Evolutionary conservation across 2,329 filamentous ascomycete species (phyloP).

Genomic region (Colletotrichum karsti): DNA sequence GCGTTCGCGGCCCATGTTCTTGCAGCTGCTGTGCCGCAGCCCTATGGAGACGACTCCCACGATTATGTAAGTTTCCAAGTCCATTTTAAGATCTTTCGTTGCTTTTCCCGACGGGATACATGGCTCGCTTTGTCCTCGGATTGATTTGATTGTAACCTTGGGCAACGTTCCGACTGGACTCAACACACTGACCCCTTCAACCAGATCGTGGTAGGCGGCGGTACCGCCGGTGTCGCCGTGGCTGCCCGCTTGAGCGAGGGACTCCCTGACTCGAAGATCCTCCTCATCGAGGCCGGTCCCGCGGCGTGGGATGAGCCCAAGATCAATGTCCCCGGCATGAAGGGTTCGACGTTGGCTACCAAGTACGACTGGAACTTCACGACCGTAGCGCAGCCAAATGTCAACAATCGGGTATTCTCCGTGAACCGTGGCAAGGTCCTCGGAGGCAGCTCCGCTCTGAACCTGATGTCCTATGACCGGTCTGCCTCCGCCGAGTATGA

Average conservation of each 20-base stretch:
- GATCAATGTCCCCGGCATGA: conserved; percentile 38
- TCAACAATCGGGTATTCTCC: conserved; percentile 45
- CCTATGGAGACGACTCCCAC: conserved; percentile 5
- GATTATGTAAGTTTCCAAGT: conserved; percentile 27
- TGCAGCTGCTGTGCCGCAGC: conserved; percentile 12
- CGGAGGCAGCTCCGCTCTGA: conserved; percentile 54
- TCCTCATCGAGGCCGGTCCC: conserved; percentile 41
- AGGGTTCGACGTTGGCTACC: conserved; percentile 33
- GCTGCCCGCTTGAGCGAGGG: conserved; percentile 36
- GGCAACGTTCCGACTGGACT: neutral
- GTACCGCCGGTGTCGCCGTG: conserved; percentile 42
- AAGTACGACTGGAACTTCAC: conserved; percentile 49
- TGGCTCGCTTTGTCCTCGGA: neutral
- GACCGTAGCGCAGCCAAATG: conserved; percentile 45
- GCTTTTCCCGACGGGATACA: neutral
- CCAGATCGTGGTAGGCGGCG: conserved; percentile 42
- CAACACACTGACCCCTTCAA: neutral
- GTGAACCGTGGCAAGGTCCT: conserved; percentile 54
- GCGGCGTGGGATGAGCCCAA: conserved; percentile 32
- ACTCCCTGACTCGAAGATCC: conserved; percentile 33
- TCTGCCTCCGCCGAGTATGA: conserved; percentile 40
- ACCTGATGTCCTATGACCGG: conserved; percentile 48
- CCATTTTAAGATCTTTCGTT: neutral
- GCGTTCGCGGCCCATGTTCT: conserved; percentile 7
- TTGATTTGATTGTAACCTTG: neutral